A percentile compares a stretch with the other conserved stretches of the same genome.
These are phyloP conservation scores for Purshia tridentata DNA, from an alignment of 306 rosid genomes.

Conservation along the genomic window DNA sequence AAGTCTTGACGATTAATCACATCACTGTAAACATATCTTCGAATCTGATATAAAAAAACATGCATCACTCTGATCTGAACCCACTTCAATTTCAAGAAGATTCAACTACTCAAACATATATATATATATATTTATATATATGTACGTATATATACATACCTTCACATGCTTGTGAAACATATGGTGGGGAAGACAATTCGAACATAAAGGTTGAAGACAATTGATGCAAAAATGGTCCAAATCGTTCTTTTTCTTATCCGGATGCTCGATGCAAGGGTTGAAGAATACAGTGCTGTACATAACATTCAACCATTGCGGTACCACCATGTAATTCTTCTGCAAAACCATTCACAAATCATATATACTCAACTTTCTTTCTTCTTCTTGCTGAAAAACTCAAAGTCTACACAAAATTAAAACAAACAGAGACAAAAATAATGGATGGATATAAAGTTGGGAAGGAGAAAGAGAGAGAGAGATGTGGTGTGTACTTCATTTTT, in stretches of 20 bases:
- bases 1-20: slow-evolving; percentile 35
- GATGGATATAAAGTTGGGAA: not conserved
- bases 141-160: too few relatives aligned
- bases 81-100: too few relatives aligned
- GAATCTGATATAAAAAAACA: slow-evolving; percentile 16
- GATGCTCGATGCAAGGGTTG: slow-evolving; percentile 15
- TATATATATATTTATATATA: too few relatives aligned
- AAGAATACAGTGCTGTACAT: slow-evolving; percentile 25
- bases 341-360: not conserved
- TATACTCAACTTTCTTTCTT: not conserved
- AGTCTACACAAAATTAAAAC: not conserved
- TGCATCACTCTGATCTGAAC: not conserved
- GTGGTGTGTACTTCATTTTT: slow-evolving; percentile 10
- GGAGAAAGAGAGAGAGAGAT: too few relatives aligned
- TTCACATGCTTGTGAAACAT: slow-evolving; percentile 26
- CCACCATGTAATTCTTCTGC: slow-evolving; percentile 16
- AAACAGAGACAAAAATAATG: not conserved
- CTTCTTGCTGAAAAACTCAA: too few relatives aligned
- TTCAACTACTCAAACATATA: too few relatives aligned
- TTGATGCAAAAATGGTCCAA: slow-evolving; percentile 31
- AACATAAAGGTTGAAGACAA: slow-evolving; percentile 23
- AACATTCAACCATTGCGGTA: slow-evolving; percentile 30
- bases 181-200: slow-evolving; percentile 26
- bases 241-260: slow-evolving; percentile 19
- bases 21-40: slow-evolving; percentile 33